Evolutionary conservation across 768 basidiomycete species (phyloP).

Genomic region (Kondoa malvinella): DNA sequence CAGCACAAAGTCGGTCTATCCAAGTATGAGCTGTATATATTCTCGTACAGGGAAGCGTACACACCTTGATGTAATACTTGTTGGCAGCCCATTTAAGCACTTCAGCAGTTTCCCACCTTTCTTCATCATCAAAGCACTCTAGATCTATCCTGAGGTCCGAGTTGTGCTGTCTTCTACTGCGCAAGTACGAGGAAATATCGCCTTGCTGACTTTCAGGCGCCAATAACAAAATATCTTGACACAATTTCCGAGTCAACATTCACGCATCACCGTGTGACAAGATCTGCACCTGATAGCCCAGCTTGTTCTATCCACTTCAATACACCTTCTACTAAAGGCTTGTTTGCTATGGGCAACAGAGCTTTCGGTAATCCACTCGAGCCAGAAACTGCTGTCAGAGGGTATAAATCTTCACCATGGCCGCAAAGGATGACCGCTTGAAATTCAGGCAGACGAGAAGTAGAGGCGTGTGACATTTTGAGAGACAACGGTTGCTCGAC

Average conservation of each 20-base stretch:
- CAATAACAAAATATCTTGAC: not conserved
- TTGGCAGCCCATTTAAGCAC: not conserved
- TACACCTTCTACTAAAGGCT: constrained; percentile 3
- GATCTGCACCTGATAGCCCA: not conserved
- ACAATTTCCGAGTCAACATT: not conserved
- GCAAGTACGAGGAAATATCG: not conserved
- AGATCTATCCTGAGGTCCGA: not conserved
- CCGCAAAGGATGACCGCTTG: constrained; percentile 7
- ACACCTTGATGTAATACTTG: constrained; percentile 5
- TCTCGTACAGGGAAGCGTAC: not conserved
- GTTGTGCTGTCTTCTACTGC: not conserved
- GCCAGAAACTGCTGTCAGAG: not conserved
- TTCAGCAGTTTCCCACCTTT: not conserved
- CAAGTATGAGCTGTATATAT: not conserved
- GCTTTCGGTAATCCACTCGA: not conserved
- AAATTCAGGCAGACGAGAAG: constrained; percentile 1
- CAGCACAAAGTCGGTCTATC: not conserved
- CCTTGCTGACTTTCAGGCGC: not conserved
- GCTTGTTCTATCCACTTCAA: constrained; percentile 1
- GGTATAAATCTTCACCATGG: constrained; percentile 1
- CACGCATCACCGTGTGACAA: not conserved
- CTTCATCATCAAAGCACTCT: not conserved
- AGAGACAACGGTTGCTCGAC: not conserved
- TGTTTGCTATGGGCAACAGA: constrained; percentile 4
- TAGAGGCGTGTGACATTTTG: not conserved